Evolutionary conservation across 73 alveolate species (phyloP), one percentile per base, ranked within the genome.

Genomic region (Paramecium sexaurelia): DNA sequence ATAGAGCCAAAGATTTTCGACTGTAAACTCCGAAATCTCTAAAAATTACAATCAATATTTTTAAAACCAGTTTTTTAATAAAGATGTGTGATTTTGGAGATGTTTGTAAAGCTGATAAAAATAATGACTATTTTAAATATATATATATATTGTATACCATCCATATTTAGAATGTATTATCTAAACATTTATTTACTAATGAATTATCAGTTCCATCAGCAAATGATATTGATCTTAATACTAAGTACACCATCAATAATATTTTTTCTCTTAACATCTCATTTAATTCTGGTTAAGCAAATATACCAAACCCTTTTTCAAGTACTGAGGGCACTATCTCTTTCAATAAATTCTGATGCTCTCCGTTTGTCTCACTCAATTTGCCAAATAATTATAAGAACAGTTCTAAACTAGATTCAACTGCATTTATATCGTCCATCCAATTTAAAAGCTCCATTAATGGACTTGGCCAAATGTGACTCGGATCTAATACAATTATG

Each of bases 181-280:
- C 94, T 13, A 88, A 45, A 47, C 94, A 88, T 43, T 61, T 41
- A 22, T 47, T 61, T 6, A 88, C 85, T 13, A 88, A 88, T 27
- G 67, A 41, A 32, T 88, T 88, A 33, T 88, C 94, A 7, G 91
- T 45, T 0, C 94, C 94, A 69, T 88, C 94, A 69, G 94, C 94
- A 43, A 68, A 88, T 26, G 94, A 75, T 24, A 88, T 68, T 17
- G 94, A 88, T 43, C 91, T 88, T 29, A 88, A 47, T 19, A 55
- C 75, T 3, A 88, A n/a, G 17, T 88, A 88, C 43, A 88, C 91
- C 27, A 88, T 39, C 43, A 88, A 61, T 41, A 88, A 51, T 20
- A 88, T 68, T 27, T 88, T 88, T 47, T 88, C 94, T 41, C 94
- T 67, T 27, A 68, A 45, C 85, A 56, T 68, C 27, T 88, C 94